Conservation (phyloP, 1,284 basidiomycete genomes). For the Ustilago trichophora region DNA sequence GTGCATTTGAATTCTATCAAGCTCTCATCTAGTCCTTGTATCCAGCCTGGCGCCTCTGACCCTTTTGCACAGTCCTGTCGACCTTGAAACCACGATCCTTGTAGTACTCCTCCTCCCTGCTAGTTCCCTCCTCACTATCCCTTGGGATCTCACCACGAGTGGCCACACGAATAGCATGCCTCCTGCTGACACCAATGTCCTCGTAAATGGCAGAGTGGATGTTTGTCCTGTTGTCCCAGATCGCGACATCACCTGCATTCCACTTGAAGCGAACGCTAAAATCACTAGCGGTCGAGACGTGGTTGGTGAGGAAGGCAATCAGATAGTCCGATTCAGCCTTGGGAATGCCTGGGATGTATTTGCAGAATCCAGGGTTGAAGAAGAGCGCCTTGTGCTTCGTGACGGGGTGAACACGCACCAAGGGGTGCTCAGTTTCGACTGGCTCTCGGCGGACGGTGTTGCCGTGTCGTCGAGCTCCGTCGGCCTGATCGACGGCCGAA, state of each 20-base stretch:
- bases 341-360: slow-evolving; percentile 80
- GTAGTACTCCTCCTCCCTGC: slow-evolving; percentile 49
- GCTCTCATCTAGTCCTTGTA: slow-evolving; percentile 47
- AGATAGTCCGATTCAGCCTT: slow-evolving; percentile 78
- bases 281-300: slow-evolving; percentile 42
- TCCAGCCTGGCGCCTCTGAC: slow-evolving; percentile 41
- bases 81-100: slow-evolving; percentile 39
- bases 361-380: slow-evolving; percentile 81
- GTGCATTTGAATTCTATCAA: too few species aligned
- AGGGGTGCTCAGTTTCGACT: slow-evolving; percentile 73
- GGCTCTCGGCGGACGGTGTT: slow-evolving; percentile 73
- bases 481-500: slow-evolving; percentile 79
- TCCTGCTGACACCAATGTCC: slow-evolving; percentile 39
- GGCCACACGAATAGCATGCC: slow-evolving; percentile 54
- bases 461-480: slow-evolving; percentile 75
- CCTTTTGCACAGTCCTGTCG: slow-evolving; percentile 29
- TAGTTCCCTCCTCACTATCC: slow-evolving; percentile 33
- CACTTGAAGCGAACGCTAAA: slow-evolving; percentile 70
- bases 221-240: slow-evolving; percentile 81
- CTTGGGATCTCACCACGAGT: slow-evolving; percentile 50
- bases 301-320: slow-evolving; percentile 67
- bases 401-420: slow-evolving; percentile 74
- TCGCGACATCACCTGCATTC: slow-evolving; percentile 73
- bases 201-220: slow-evolving; percentile 75
- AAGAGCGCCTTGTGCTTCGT: slow-evolving; percentile 83